Evolutionary conservation across 306 rosid species (phyloP).

Genomic region (Sicyos edulis): DNA sequence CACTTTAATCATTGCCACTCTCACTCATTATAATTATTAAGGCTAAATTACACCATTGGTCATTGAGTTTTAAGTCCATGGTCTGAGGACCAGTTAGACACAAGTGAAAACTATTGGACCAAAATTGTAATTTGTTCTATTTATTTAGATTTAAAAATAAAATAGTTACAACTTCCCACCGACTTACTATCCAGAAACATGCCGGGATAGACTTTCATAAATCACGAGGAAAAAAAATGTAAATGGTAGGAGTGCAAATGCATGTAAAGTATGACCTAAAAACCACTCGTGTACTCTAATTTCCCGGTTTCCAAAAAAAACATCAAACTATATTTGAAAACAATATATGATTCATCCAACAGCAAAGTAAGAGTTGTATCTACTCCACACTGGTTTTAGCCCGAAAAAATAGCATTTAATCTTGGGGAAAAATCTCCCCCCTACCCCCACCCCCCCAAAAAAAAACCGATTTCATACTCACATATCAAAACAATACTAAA

Average conservation of each 20-base stretch:
- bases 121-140: background rate
- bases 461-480: background rate
- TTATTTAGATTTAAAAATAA: background rate
- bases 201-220: background rate
- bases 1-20: background rate
- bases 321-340: background rate
- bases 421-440: background rate
- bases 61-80: background rate
- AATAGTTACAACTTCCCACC: background rate
- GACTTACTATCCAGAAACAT: background rate
- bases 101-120: background rate
- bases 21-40: background rate
- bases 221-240: background rate
- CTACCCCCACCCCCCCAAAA: too few relatives aligned
- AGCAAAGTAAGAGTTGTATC: background rate
- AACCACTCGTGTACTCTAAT: background rate
- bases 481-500: background rate
- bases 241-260: background rate
- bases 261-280: background rate
- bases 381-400: background rate
- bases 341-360: background rate
- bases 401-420: background rate
- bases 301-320: too few relatives aligned
- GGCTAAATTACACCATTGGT: background rate
- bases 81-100: background rate